phyloP scores from a whole-genome alignment of 257 asterid species.

The Fraxinus quadrangulata region DNA sequence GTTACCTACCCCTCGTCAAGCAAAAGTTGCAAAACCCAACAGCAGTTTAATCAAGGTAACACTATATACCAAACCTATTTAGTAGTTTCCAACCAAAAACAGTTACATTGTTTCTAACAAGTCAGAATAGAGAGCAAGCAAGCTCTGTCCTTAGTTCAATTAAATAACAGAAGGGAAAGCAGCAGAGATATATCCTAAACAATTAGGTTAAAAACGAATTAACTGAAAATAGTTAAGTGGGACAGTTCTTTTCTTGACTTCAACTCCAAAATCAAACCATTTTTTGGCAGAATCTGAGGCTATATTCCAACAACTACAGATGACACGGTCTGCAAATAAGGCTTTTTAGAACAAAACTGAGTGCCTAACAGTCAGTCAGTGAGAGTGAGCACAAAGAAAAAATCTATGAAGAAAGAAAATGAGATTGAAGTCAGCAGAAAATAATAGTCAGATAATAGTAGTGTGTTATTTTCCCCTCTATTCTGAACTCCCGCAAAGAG shows the following conservation, averaged over 20 bases:
- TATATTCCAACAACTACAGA: not conserved
- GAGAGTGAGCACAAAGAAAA: no score
- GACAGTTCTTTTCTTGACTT: not conserved
- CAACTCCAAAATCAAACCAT: not conserved
- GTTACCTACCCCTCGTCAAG: no score
- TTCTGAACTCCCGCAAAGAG: no score
- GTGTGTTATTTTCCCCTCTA: no score
- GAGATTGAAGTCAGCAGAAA: no score
- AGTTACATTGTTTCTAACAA: not conserved
- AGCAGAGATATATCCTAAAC: no score
- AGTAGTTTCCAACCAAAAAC: not conserved
- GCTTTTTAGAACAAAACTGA: not conserved
- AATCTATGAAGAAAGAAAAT: no score
- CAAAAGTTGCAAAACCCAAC: not conserved
- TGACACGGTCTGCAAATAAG: not conserved
- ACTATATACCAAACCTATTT: not conserved
- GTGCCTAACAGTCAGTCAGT: not conserved
- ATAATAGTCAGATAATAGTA: no score
- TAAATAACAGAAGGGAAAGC: no score
- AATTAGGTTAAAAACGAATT: no score
- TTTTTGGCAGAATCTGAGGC: not conserved
- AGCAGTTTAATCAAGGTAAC: not conserved
- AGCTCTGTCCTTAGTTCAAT: not conserved
- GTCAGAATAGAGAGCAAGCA: not conserved
- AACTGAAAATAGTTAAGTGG: no score